Evolutionary conservation across 352 stramenopile species (phyloP).

Genomic region (Globisporangium solare): DNA sequence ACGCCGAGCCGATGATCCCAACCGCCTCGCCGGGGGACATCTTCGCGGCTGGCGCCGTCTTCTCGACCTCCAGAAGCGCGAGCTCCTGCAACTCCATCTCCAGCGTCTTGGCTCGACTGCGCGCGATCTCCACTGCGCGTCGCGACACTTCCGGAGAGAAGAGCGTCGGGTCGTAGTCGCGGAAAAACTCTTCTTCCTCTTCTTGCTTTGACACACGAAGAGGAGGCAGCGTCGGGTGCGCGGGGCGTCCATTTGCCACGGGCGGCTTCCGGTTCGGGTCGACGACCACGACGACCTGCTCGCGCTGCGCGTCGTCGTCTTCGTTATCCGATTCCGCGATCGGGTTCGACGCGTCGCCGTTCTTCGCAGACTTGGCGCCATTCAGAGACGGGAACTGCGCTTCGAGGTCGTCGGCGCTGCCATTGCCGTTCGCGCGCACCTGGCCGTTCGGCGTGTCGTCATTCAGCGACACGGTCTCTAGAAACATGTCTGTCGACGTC

Average conservation of each 20-base stretch:
- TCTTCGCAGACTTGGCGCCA: constrained; percentile 18
- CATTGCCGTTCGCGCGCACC: constrained; percentile 9
- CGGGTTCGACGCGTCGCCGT: constrained; percentile 10
- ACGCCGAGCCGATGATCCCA: constrained; percentile 53
- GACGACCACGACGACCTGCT: constrained; percentile 38
- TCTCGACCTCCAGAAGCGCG: constrained; percentile 33
- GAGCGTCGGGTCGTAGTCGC: constrained; percentile 71
- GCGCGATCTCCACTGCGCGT: constrained; percentile 79
- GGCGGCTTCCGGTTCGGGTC: constrained; percentile 11
- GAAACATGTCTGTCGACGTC: constrained; percentile 35
- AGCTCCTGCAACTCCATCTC: constrained; percentile 77
- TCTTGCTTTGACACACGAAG: constrained; percentile 20
- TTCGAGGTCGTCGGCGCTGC: constrained; percentile 44
- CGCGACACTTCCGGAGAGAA: constrained; percentile 82
- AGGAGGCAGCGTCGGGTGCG: constrained; percentile 7
- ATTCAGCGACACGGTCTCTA: constrained; percentile 77
- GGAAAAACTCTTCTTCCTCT: constrained; percentile 26
- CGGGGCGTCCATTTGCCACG: constrained; percentile 10
- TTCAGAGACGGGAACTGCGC: constrained; percentile 34
- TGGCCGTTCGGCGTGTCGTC: constrained; percentile 32
- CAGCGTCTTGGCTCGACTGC: constrained; percentile 65
- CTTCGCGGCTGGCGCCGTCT: constrained; percentile 19
- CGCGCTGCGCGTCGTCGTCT: constrained; percentile 15
- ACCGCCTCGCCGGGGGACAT: constrained; percentile 59
- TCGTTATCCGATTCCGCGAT: constrained; percentile 24